These are phyloP conservation scores for Dioscorea zingiberensis DNA, from an alignment of 106 monocot genomes.

Conservation along the genomic window DNA sequence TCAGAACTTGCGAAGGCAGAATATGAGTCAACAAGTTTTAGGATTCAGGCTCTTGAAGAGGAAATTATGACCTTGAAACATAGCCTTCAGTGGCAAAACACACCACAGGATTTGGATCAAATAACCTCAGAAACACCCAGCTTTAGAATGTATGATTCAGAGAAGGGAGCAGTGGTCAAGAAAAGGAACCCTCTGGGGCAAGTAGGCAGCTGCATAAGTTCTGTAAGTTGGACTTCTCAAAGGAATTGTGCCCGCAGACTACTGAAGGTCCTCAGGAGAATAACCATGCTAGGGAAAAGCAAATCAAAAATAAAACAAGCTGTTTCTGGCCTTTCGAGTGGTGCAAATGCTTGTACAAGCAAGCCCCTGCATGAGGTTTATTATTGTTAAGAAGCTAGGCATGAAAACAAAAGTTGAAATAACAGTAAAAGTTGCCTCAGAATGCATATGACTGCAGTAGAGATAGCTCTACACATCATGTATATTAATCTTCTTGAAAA, in stretches of 20 bases:
- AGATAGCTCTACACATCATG: no score
- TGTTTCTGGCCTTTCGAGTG: slow-evolving; percentile 14
- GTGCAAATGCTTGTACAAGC: slow-evolving; percentile 20
- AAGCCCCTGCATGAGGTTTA: slow-evolving; percentile 26
- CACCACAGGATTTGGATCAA: slow-evolving; percentile 1
- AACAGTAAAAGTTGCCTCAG: not conserved
- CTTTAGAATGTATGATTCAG: slow-evolving; percentile 17
- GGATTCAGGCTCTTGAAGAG: slow-evolving; percentile 63
- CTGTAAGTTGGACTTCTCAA: slow-evolving; percentile 39
- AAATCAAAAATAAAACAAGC: slow-evolving; percentile 25
- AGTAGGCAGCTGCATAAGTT: slow-evolving; percentile 28
- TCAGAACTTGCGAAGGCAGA: slow-evolving; percentile 28
- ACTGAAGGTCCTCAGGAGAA: slow-evolving; percentile 34
- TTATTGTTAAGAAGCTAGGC: slow-evolving; percentile 11
- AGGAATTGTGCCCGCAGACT: slow-evolving; percentile 30
- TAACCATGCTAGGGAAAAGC: slow-evolving; percentile 33
- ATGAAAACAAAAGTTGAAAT: not conserved
- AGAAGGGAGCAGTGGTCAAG: slow-evolving; percentile 1
- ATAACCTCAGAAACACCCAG: slow-evolving; percentile 7
- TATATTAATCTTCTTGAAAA: no score
- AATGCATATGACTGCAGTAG: not conserved
- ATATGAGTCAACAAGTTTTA: slow-evolving; percentile 67
- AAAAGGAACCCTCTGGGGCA: slow-evolving; percentile 18
- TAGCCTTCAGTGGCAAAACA: slow-evolving; percentile 35
- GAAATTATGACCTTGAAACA: slow-evolving; percentile 44